Evolutionary conservation across 2,329 filamentous ascomycete genomes (phyloP).

Genomic region (Claviceps humidiphila): DNA sequence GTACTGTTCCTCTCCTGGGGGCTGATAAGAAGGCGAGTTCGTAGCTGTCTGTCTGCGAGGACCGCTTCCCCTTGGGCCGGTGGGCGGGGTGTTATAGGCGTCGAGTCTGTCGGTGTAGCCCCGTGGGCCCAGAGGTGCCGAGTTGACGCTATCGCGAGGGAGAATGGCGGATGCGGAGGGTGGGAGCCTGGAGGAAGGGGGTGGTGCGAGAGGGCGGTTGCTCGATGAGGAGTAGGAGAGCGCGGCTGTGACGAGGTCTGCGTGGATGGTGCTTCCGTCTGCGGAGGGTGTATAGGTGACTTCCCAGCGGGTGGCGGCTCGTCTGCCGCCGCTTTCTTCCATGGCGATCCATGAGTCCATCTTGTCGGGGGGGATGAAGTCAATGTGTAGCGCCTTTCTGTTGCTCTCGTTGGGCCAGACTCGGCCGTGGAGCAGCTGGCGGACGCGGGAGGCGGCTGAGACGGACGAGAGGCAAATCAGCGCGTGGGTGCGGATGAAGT

Average conservation of each 20-base stretch:
- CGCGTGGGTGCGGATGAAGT: conserved; percentile 77
- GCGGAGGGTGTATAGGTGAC: conserved; percentile 52
- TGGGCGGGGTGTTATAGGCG: conserved; percentile 2
- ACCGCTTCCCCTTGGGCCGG: background rate
- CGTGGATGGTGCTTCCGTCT: conserved; percentile 37
- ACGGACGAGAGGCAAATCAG: conserved; percentile 60
- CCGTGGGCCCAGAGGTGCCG: conserved; percentile 25
- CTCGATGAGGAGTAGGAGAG: conserved; percentile 3
- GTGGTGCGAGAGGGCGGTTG: conserved; percentile 4
- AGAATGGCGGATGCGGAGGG: conserved; percentile 3
- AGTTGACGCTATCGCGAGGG: conserved; percentile 15
- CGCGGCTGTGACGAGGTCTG: conserved; percentile 14
- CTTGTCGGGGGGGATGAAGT: conserved; percentile 72
- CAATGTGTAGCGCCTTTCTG: conserved; percentile 73
- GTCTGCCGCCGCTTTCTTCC: conserved; percentile 41
- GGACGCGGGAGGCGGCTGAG: conserved; percentile 62
- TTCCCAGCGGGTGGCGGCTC: conserved; percentile 48
- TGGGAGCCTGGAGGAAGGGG: background rate
- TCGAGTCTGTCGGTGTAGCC: conserved; percentile 11
- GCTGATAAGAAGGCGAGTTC: background rate
- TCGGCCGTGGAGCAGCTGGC: conserved; percentile 59
- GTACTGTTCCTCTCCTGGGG: background rate
- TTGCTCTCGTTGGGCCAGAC: conserved; percentile 82
- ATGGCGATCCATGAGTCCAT: conserved; percentile 60
- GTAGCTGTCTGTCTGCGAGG: conserved; percentile 5